Conservation (phyloP, 345 rosid genomes). For the Litchi chinensis region DNA sequence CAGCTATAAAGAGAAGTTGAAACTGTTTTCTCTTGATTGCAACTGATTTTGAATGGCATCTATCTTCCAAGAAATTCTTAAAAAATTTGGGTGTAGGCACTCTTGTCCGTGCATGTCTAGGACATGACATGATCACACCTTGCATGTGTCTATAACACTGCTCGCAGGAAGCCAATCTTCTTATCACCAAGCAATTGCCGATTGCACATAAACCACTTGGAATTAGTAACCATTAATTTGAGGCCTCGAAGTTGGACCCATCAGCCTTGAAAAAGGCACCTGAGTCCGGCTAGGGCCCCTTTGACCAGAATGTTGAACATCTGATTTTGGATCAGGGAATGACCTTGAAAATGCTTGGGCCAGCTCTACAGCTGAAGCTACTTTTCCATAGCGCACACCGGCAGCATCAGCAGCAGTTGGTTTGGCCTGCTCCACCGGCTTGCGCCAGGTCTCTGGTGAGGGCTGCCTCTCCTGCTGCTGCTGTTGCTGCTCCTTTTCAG, state of each 20-base stretch:
- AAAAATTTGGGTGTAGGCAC: not conserved
- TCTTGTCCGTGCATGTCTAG: not conserved
- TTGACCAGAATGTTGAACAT: slow-evolving; percentile 37
- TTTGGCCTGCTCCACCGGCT: slow-evolving; percentile 56
- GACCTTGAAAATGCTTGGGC: slow-evolving; percentile 76
- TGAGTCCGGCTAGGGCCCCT: slow-evolving; percentile 46
- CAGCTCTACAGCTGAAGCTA: slow-evolving; percentile 76
- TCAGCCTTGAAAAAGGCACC: slow-evolving; percentile 73
- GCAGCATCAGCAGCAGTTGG: slow-evolving; percentile 51
- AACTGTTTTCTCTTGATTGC: not conserved
- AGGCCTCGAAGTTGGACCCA: slow-evolving; percentile 47
- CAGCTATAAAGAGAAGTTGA: not conserved
- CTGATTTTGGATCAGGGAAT: slow-evolving; percentile 48
- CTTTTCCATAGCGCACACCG: slow-evolving; percentile 60
- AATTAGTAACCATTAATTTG: slow-evolving; percentile 71
- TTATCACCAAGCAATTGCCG: not conserved
- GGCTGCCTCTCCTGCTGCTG: slow-evolving; percentile 63
- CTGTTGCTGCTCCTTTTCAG: slow-evolving; percentile 45
- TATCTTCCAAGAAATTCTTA: slow-evolving; percentile 15
- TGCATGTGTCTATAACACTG: not conserved
- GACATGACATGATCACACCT: not conserved
- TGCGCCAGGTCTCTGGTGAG: slow-evolving; percentile 89
- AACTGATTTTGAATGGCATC: slow-evolving; percentile 17
- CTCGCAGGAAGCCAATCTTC: not conserved
- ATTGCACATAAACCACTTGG: not conserved